Evolutionary conservation across 2,329 filamentous ascomycete species (phyloP).

Genomic region (Xylariomycetidae sp.): DNA sequence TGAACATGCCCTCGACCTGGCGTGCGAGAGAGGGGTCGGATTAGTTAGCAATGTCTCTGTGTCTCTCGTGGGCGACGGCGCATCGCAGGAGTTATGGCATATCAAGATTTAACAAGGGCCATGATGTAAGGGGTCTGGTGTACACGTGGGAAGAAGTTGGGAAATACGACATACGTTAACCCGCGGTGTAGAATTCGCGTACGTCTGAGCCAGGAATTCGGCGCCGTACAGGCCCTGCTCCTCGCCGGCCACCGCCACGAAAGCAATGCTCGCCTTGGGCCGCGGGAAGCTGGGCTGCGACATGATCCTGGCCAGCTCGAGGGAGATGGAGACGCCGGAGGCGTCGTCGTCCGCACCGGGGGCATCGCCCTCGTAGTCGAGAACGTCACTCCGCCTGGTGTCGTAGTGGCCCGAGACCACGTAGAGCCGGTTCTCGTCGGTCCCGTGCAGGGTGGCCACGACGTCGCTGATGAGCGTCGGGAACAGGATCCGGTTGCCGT

Average conservation of each 20-base stretch:
- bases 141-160: too few relatives aligned
- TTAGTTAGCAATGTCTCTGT: too few relatives aligned
- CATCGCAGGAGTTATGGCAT: too few relatives aligned
- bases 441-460: conserved; percentile 45
- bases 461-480: conserved; percentile 51
- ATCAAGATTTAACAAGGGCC: too few relatives aligned
- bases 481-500: conserved; percentile 42
- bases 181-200: conserved; percentile 39
- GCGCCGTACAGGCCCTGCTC: conserved; percentile 52
- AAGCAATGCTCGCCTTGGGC: conserved; percentile 49
- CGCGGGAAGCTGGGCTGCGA: conserved; percentile 33
- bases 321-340: conserved; percentile 47
- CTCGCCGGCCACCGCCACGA: conserved; percentile 53
- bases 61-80: too few relatives aligned
- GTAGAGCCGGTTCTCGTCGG: conserved; percentile 39
- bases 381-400: conserved; percentile 42
- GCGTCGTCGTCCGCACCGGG: conserved; percentile 57
- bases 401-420: conserved; percentile 55
- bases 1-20: conserved; percentile 53
- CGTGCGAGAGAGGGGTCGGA: too few relatives aligned
- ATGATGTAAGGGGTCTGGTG: too few relatives aligned
- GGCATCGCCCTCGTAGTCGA: conserved; percentile 47
- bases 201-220: conserved; percentile 45
- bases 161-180: conserved; percentile 31
- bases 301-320: conserved; percentile 51